phyloP scores from a whole-genome alignment of 2,329 filamentous ascomycete species.

The Xylariaceae sp. region DNA sequence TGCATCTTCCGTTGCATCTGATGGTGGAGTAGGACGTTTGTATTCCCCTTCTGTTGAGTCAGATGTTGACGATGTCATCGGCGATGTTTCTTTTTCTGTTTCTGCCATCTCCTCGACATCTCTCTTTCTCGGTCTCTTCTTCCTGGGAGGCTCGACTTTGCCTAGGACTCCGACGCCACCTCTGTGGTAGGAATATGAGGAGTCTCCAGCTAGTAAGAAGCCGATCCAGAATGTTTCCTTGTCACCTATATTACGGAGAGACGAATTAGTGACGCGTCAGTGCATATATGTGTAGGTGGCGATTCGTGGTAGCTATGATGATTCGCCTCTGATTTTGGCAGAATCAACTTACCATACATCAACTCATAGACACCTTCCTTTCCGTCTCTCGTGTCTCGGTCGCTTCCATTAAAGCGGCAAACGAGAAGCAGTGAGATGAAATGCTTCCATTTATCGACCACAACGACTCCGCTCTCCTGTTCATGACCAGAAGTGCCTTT shows the following conservation, averaged over 20 bases:
- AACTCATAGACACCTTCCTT: constrained; percentile 42
- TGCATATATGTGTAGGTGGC: constrained; percentile 5
- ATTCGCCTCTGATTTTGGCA: background rate
- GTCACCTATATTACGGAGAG: constrained; percentile 37
- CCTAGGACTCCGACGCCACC: constrained; percentile 37
- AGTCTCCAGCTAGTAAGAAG: constrained; percentile 42
- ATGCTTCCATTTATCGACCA: constrained; percentile 43
- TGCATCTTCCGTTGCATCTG: background rate
- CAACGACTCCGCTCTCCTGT: constrained; percentile 44
- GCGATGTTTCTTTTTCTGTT: background rate
- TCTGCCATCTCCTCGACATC: background rate
- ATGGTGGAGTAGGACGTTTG: background rate
- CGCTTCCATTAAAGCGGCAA: constrained; percentile 39
- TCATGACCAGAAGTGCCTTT: constrained; percentile 34
- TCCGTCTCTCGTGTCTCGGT: constrained; percentile 38
- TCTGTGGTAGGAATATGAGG: constrained; percentile 40
- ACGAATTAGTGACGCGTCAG: too few species aligned
- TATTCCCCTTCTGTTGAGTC: background rate
- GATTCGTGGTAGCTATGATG: background rate
- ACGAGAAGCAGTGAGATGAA: constrained; percentile 41
- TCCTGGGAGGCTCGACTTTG: constrained; percentile 18
- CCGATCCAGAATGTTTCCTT: constrained; percentile 49
- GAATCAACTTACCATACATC: constrained; percentile 39
- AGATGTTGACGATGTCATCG: background rate
- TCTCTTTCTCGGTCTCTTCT: too few species aligned